Evolutionary conservation across 345 rosid genomes (phyloP).

Genomic region (Balakata baccata): DNA sequence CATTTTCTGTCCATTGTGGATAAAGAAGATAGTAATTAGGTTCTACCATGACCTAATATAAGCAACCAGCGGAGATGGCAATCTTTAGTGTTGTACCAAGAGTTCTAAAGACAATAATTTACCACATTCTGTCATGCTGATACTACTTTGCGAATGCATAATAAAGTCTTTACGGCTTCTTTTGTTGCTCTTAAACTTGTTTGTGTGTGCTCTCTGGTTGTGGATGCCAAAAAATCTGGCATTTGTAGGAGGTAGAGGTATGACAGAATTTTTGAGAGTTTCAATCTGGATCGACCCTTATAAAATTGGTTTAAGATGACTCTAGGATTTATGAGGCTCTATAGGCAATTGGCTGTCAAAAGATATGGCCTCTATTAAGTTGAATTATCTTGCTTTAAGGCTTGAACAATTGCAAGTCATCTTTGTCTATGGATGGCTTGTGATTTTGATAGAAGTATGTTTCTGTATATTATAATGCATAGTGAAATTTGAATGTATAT

Average conservation of each 20-base stretch:
- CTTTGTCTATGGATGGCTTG: background rate
- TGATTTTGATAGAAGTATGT: background rate
- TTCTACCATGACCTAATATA: background rate
- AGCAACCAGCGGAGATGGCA: background rate
- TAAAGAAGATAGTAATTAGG: background rate
- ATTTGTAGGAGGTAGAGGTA: background rate
- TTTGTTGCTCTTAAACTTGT: background rate
- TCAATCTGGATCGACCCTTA: background rate
- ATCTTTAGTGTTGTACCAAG: background rate
- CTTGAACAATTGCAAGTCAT: background rate
- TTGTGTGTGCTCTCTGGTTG: background rate
- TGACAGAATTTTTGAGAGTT: background rate
- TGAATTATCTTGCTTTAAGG: background rate
- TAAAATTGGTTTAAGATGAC: background rate
- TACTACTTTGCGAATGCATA: background rate
- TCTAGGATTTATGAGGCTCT: background rate
- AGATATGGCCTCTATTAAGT: background rate
- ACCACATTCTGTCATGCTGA: background rate
- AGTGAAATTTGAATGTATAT: background rate
- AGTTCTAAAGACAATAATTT: background rate
- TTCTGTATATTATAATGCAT: background rate
- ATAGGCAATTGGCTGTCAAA: background rate
- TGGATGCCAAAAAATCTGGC: background rate
- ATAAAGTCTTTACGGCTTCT: background rate
- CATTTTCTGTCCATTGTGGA: background rate